phyloP scores from a whole-genome alignment of 2,329 filamentous ascomycete genomes.

The Ceratocystis lukuohia region DNA sequence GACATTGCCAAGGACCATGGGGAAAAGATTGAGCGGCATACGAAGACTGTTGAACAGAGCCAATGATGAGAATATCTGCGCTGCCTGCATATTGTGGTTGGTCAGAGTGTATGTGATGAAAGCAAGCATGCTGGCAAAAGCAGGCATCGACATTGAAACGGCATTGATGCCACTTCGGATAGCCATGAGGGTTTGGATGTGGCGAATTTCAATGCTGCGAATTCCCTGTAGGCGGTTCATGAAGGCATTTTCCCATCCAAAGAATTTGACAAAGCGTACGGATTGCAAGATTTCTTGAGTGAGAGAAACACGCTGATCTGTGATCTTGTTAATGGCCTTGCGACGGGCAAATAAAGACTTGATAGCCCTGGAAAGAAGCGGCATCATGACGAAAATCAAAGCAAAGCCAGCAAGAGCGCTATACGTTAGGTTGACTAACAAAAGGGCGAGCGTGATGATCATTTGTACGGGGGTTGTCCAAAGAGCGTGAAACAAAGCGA shows the following conservation, averaged over 20 bases:
- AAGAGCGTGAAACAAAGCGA: slow-evolving; percentile 75
- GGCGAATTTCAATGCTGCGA: slow-evolving; percentile 60
- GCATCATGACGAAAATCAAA: slow-evolving; percentile 64
- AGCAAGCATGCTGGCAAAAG: slow-evolving; percentile 88
- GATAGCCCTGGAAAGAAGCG: slow-evolving; percentile 64
- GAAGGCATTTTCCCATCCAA: slow-evolving; percentile 88
- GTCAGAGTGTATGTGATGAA: slow-evolving; percentile 71
- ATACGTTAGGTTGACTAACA: slow-evolving; percentile 79
- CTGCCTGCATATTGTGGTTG: slow-evolving; percentile 55
- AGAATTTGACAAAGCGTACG: slow-evolving; percentile 91
- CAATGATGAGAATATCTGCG: slow-evolving; percentile 79
- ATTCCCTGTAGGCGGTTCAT: slow-evolving; percentile 61
- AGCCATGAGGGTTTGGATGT: slow-evolving; percentile 71
- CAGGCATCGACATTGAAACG: slow-evolving; percentile 71
- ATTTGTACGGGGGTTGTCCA: slow-evolving; percentile 78
- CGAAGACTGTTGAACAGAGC: slow-evolving; percentile 87
- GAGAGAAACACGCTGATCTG: slow-evolving; percentile 78
- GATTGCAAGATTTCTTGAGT: slow-evolving; percentile 87
- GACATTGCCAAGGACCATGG: slow-evolving; percentile 74
- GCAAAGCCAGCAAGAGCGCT: slow-evolving; percentile 81
- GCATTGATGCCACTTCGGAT: slow-evolving; percentile 79
- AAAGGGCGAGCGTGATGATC: slow-evolving; percentile 62
- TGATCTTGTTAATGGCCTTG: slow-evolving; percentile 77
- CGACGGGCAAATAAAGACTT: slow-evolving; percentile 62
- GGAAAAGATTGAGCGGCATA: slow-evolving; percentile 78